These are phyloP conservation scores for Juglanconis sp. DNA, from an alignment of 2,329 filamentous ascomycete genomes.

Conservation along the genomic window DNA sequence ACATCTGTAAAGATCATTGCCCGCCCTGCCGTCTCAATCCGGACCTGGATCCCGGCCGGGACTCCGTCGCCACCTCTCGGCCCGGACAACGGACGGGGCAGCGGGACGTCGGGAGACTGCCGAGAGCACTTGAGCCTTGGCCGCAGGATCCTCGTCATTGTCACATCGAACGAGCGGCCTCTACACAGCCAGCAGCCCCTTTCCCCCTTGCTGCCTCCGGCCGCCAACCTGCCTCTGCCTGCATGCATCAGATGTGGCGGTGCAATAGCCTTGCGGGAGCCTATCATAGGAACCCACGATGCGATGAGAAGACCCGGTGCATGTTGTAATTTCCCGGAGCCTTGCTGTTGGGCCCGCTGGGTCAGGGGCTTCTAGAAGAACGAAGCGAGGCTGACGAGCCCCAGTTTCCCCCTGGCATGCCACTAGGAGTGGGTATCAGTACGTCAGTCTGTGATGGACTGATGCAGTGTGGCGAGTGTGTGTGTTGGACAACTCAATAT, in stretches of 20 bases:
- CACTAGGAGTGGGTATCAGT: constrained; percentile 11
- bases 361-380: constrained; percentile 13
- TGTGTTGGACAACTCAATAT: neutral
- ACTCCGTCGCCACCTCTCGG: neutral
- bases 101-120: too few relatives aligned
- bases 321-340: neutral
- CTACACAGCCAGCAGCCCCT: neutral
- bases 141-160: too few relatives aligned
- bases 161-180: too few relatives aligned
- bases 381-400: constrained; percentile 5
- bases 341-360: neutral
- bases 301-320: neutral
- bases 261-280: neutral
- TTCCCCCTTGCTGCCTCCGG: neutral
- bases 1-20: too few relatives aligned
- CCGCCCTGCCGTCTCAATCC: neutral
- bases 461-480: neutral
- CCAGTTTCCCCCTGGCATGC: constrained; percentile 7
- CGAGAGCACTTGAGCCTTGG: neutral
- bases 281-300: neutral
- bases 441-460: neutral
- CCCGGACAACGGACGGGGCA: neutral
- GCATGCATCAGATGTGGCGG: neutral
- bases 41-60: neutral
- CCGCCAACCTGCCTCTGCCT: neutral